These are phyloP conservation scores for Hypocrella siamensis DNA, from an alignment of 2,329 filamentous ascomycete genomes.

Conservation along the genomic window DNA sequence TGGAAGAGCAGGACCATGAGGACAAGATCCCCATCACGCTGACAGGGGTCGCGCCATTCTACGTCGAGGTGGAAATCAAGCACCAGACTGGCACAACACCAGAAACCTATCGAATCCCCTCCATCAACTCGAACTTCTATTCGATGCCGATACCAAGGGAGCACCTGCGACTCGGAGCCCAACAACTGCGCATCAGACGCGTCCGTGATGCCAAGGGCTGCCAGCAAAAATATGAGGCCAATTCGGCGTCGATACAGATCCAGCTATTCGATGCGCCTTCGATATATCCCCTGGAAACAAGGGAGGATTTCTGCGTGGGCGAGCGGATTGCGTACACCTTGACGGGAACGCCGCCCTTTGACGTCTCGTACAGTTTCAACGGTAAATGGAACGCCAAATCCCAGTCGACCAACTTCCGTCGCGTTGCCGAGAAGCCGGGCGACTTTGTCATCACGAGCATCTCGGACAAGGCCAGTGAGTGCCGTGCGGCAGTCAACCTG, in stretches of 20 bases:
- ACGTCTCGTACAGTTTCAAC: slow-evolving; percentile 83
- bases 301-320: slow-evolving; percentile 84
- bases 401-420: slow-evolving; percentile 70
- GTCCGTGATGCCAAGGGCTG: slow-evolving; percentile 81
- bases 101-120: slow-evolving; percentile 67
- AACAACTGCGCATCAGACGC: slow-evolving; percentile 76
- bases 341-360: slow-evolving; percentile 81
- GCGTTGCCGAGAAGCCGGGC: slow-evolving; percentile 82
- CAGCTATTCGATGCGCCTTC: slow-evolving; percentile 86
- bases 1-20: slow-evolving; percentile 64
- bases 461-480: slow-evolving; percentile 77
- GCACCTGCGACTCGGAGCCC: slow-evolving; percentile 74
- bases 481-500: slow-evolving; percentile 64
- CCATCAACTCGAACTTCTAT: slow-evolving; percentile 60
- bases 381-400: slow-evolving; percentile 67
- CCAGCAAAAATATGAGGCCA: slow-evolving; percentile 57
- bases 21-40: slow-evolving; percentile 80
- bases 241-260: slow-evolving; percentile 68
- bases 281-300: slow-evolving; percentile 74
- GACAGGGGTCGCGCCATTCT: slow-evolving; percentile 74
- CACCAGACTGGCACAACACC: slow-evolving; percentile 69
- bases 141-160: slow-evolving; percentile 73
- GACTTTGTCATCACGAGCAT: slow-evolving; percentile 77
- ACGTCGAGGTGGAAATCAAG: slow-evolving; percentile 82
- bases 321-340: slow-evolving; percentile 88